Percentiles rank a stretch among this genome's conserved stretches.
Conservation (phyloP, 2,329 filamentous ascomycete genomes). For the Drechslera avenae region DNA sequence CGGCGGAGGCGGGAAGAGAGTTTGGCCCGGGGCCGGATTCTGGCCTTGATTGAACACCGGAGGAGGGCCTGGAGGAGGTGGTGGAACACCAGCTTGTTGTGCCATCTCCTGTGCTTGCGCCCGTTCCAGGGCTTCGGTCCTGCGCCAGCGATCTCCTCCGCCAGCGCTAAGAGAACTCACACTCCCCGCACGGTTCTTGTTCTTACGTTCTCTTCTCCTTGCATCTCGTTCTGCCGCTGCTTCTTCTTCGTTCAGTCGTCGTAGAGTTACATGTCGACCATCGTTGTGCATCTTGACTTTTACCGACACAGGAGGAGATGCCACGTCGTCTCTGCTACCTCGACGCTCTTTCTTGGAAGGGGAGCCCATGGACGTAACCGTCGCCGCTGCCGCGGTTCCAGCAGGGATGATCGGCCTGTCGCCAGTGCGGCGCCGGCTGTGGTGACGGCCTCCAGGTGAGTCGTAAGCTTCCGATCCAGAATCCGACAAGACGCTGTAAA, state of each 20-base stretch:
- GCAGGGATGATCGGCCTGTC: slow-evolving; percentile 32
- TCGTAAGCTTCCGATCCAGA: slow-evolving; percentile 49
- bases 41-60: slow-evolving; percentile 21
- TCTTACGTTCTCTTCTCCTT: slow-evolving; percentile 54
- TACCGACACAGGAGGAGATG: slow-evolving; percentile 65
- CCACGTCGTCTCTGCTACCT: slow-evolving; percentile 50
- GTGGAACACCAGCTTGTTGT: slow-evolving; percentile 32
- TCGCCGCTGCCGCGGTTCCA: slow-evolving; percentile 35
- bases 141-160: slow-evolving; percentile 48
- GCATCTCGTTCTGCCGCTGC: slow-evolving; percentile 64
- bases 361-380: slow-evolving; percentile 34
- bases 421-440: slow-evolving; percentile 39
- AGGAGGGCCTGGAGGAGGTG: slow-evolving; percentile 40
- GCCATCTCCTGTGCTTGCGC: slow-evolving; percentile 41
- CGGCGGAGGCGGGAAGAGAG: slow-evolving; percentile 43
- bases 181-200: slow-evolving; percentile 46
- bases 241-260: slow-evolving; percentile 66
- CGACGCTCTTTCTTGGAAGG: slow-evolving; percentile 39
- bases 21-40: slow-evolving; percentile 11
- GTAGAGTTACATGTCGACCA: slow-evolving; percentile 66
- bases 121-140: slow-evolving; percentile 46
- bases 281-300: slow-evolving; percentile 70
- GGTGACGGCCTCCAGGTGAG: slow-evolving; percentile 44
- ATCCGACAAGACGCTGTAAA: slow-evolving; percentile 47
- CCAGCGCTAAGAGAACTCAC: slow-evolving; percentile 47